Evolutionary conservation across 139 green algal genomes (phyloP).

Genomic region (Klebsormidium nitens): DNA sequence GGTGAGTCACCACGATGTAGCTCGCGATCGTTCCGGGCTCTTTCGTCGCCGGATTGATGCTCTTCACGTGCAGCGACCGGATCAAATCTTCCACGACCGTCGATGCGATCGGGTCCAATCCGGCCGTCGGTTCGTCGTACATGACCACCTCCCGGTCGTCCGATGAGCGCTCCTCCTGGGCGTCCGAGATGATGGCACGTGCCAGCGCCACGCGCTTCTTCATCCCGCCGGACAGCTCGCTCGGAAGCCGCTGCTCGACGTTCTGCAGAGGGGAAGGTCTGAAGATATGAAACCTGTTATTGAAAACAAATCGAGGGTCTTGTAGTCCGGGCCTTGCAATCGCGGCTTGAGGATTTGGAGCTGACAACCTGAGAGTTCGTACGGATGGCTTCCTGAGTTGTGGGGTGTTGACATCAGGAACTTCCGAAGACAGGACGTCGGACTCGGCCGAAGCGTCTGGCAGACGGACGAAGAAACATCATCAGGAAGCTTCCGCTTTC

Average conservation of each 20-base stretch:
- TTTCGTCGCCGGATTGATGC: slow-evolving; percentile 3
- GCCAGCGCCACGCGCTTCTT: slow-evolving; percentile 97
- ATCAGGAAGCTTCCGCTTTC: too few species aligned
- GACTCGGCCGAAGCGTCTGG: too few species aligned
- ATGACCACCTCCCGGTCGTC: slow-evolving; percentile 78
- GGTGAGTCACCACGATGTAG: slow-evolving; percentile 99
- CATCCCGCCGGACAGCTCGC: slow-evolving; percentile 95
- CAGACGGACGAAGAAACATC: too few species aligned
- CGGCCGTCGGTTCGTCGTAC: slow-evolving; percentile 98
- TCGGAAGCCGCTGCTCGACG: slow-evolving; percentile 83
- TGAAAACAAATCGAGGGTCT: too few species aligned
- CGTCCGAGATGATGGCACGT: slow-evolving; percentile 63
- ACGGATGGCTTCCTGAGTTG: too few species aligned
- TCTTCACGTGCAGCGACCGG: slow-evolving; percentile 63
- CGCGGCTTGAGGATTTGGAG: too few species aligned
- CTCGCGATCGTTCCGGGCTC: slow-evolving; percentile 55
- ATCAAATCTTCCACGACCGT: slow-evolving; percentile 98
- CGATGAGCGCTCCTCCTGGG: slow-evolving; percentile 4
- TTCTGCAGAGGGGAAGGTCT: too few species aligned
- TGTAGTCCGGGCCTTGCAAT: too few species aligned
- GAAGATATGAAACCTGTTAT: too few species aligned
- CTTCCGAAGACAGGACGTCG: too few species aligned
- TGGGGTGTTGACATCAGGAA: too few species aligned
- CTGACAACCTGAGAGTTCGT: too few species aligned
- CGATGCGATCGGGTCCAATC: slow-evolving; percentile 92